Percentiles rank a stretch among this genome's conserved stretches.
phyloP scores from a whole-genome alignment of 2,329 filamentous ascomycete species.

The Phaeosphaeria sp. region DNA sequence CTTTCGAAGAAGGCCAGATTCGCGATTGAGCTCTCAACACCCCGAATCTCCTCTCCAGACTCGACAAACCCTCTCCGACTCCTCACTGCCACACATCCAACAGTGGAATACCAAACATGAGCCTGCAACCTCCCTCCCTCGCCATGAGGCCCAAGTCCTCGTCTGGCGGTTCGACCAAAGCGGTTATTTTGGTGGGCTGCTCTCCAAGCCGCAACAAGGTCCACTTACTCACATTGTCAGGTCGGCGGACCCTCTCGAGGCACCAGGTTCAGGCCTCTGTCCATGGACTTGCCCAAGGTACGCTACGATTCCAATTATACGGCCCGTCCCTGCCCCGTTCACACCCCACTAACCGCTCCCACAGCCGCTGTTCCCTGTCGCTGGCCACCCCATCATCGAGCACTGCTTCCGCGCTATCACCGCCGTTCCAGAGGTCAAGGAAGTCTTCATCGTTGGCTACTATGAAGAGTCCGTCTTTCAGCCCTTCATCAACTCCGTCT shows the following conservation, averaged over 20 bases:
- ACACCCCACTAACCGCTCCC: constrained; percentile 25
- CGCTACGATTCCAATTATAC: constrained; percentile 26
- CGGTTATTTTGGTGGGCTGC: constrained; percentile 82
- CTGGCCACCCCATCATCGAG: constrained; percentile 97
- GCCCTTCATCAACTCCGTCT: constrained; percentile 94
- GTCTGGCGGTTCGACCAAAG: constrained; percentile 73
- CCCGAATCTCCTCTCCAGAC: constrained; percentile 7
- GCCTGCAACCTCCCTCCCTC: constrained; percentile 47
- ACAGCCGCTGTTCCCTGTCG: constrained; percentile 96
- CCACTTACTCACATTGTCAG: constrained; percentile 57
- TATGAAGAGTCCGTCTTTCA: constrained; percentile 97
- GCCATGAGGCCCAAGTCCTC: constrained; percentile 44
- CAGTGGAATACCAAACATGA: constrained; percentile 31
- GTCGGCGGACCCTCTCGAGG: constrained; percentile 95
- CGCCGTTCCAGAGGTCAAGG: constrained; percentile 89
- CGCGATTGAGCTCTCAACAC: constrained; percentile 28
- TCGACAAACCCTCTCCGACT: not conserved
- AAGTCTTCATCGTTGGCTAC: constrained; percentile 98
- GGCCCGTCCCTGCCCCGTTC: constrained; percentile 21
- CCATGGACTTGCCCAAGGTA: constrained; percentile 94
- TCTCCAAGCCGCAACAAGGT: constrained; percentile 11
- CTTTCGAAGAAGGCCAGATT: constrained; percentile 28
- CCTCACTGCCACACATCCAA: not conserved
- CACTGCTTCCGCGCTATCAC: constrained; percentile 93
- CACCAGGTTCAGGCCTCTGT: constrained; percentile 92